Evolutionary conservation across 306 rosid genomes (phyloP).

Genomic region (Casuarina cunninghamiana): DNA sequence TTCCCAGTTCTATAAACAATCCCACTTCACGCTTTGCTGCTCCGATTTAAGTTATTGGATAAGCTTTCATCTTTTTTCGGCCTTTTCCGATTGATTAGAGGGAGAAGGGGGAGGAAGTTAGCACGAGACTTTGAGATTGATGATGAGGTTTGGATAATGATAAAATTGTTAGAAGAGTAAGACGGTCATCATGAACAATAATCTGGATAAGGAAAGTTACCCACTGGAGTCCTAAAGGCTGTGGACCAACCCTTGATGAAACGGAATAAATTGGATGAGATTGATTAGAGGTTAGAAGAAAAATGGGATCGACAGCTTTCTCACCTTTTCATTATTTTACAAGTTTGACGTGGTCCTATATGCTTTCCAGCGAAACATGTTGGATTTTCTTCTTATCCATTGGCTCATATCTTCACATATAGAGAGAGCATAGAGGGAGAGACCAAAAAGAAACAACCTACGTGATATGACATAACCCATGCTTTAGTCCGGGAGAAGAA

Average conservation of each 20-base stretch:
- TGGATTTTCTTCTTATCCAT: not conserved
- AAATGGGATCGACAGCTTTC: not conserved
- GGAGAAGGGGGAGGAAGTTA: too few species aligned
- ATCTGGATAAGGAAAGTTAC: slow-evolving; percentile 11
- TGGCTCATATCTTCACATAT: too few species aligned
- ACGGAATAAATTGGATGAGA: not conserved
- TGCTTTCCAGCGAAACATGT: not conserved
- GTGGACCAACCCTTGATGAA: not conserved
- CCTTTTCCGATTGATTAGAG: too few species aligned
- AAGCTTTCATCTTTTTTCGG: too few species aligned
- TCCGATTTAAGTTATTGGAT: too few species aligned
- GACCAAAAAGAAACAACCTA: not conserved
- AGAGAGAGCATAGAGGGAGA: too few species aligned
- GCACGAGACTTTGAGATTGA: not conserved
- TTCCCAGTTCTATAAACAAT: too few species aligned
- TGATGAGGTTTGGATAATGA: not conserved
- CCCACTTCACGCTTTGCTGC: too few species aligned
- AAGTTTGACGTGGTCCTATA: not conserved
- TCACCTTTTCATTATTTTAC: not conserved
- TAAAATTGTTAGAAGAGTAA: not conserved
- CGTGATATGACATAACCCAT: not conserved
- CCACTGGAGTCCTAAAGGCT: not conserved
- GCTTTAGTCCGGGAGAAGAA: not conserved
- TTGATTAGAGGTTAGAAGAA: not conserved
- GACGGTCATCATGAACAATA: not conserved